Evolutionary conservation across 768 basidiomycete species (phyloP).

Genomic region (Erythrobasidium yunnanense): DNA sequence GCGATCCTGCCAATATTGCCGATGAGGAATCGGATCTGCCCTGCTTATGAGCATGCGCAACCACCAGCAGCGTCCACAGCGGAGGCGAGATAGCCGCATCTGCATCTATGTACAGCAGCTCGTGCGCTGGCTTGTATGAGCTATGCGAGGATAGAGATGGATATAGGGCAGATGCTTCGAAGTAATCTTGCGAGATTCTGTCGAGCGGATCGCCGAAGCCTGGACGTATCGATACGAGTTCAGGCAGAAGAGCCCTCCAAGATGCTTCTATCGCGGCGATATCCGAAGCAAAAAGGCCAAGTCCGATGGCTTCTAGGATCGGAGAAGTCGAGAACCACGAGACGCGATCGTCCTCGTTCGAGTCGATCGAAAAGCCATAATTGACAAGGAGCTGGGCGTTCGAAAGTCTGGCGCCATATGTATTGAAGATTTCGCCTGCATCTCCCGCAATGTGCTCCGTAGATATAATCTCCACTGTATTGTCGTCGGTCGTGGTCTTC

Average conservation of each 20-base stretch:
- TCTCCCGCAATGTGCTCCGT: constrained; percentile 48
- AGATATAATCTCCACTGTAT: constrained; percentile 56
- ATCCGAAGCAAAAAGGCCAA: background rate
- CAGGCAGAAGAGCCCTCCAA: background rate
- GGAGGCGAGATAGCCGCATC: constrained; percentile 25
- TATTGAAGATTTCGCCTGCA: constrained; percentile 59
- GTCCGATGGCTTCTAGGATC: background rate
- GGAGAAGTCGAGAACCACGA: background rate
- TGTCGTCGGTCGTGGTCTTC: constrained; percentile 29
- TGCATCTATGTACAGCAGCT: constrained; percentile 29
- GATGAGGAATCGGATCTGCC: too few relatives aligned
- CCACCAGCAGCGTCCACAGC: constrained; percentile 11
- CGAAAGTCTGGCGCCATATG: constrained; percentile 51
- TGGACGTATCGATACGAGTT: background rate
- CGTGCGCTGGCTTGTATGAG: background rate
- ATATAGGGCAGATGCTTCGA: background rate
- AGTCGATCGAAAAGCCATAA: constrained; percentile 67
- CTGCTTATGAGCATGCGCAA: background rate
- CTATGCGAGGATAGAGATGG: background rate
- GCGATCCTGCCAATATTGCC: too few relatives aligned
- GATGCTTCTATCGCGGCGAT: background rate
- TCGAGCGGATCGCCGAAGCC: background rate
- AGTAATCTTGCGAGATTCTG: background rate
- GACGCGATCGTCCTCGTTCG: constrained; percentile 53
- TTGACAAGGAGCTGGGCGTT: constrained; percentile 58